These are phyloP conservation scores for Zizania palustris DNA, from an alignment of 202 grass and related monocot species.

Conservation along the genomic window DNA sequence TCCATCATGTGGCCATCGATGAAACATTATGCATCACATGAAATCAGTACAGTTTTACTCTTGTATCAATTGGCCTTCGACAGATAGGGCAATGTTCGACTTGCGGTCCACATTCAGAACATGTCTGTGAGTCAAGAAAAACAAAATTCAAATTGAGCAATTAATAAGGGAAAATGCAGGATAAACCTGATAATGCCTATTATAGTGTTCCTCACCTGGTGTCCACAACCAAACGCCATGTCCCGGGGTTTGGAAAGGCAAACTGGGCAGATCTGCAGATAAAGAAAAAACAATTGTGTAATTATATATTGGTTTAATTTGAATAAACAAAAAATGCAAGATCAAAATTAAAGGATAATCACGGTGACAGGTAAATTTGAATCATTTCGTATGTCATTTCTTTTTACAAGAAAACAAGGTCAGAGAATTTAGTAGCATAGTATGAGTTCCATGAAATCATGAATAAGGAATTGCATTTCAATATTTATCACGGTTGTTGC, in stretches of 20 bases:
- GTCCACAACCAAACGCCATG: constrained; percentile 93
- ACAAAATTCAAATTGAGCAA: not conserved
- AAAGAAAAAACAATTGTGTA: not conserved
- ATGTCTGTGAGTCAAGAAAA: constrained; percentile 57
- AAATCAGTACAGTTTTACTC: constrained; percentile 78
- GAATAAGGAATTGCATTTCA: not conserved
- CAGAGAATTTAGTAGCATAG: not conserved
- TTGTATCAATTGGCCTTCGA: constrained; percentile 70
- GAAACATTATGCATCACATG: not conserved
- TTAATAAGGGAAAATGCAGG: not conserved
- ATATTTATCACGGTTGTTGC: not conserved
- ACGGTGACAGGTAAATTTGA: not conserved
- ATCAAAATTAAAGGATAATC: not conserved
- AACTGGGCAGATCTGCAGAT: constrained; percentile 74
- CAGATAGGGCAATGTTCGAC: constrained; percentile 74
- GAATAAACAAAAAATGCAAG: constrained; percentile 18
- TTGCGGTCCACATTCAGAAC: constrained; percentile 72
- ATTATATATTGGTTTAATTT: constrained; percentile 21
- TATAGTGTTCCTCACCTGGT: constrained; percentile 63
- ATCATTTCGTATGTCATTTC: not conserved
- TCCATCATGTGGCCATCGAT: not conserved
- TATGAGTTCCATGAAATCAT: not conserved
- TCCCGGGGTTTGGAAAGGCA: constrained; percentile 75
- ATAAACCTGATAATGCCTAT: not conserved
- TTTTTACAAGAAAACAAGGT: not conserved